Evolutionary conservation across 2,329 filamentous ascomycete genomes (phyloP), one percentile per base, ranked within the genome.

Genomic region (Sporothrix schenckii): DNA sequence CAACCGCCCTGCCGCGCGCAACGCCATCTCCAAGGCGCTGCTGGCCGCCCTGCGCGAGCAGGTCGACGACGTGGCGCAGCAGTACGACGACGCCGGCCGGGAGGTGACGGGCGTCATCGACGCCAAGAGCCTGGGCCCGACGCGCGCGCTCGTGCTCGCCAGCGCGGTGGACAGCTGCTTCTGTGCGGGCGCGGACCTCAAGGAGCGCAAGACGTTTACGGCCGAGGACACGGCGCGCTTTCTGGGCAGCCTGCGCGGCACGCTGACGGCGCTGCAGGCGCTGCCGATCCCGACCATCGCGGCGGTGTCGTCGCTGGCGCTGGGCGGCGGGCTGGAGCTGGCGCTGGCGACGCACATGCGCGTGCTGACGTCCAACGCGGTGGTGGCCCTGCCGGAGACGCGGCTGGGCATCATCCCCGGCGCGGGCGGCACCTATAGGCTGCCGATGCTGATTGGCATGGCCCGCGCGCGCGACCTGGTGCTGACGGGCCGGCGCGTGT

Each of bases 121-220:
- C 0, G 24, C 44, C 13, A 7, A 14, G 1, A 24, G n/a, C 6
- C 60, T 70, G 19, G 73, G 73, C 13, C 85, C 86, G 0, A 97
- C 94, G 19, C 84, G 95, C 74, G 94, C 92, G 2, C 79, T 99
- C 75, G 88, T 99, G 53, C 76, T 99, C 19, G 91, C 92, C 13
- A 96, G 92, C 77, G 92, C 92, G 53, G 86, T 92, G n/a, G 92
- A 97, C 75, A 85, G 88, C 30, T 91, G 89, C 76, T 99, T 99
- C 80, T 99, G 95, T 80, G 93, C 95, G 0, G 95, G 95, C 50
- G 95, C 95, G 4, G 95, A 99, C 78, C 81, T 99, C 76, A 98
- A 97, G 79, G 94, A 97, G 83, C 84, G 94, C 39, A 86, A 87
- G 71, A 87, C 85, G 4, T 95, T 97, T 80, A 90, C 88, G 0